Evolutionary conservation across 306 rosid species (phyloP), one percentile per base, ranked within the genome.

Genomic region (Rubus idaeus): DNA sequence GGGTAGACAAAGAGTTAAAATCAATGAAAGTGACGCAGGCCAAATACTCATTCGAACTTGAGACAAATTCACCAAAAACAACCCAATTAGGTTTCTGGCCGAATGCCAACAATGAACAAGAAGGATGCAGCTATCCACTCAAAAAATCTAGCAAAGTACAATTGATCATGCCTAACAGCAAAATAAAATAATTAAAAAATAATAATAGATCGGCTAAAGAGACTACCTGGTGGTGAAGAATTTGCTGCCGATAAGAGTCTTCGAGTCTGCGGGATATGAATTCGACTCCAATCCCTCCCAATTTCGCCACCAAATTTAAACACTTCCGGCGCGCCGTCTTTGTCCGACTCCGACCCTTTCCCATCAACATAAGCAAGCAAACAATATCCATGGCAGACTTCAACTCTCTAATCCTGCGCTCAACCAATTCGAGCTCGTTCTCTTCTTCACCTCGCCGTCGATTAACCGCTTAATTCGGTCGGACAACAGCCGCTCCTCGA

Each of bases 61-160:
- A 92, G 52, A 96, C 88, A 55, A 96, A 66, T 81, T 96, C 97
- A 51, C 91, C 78, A 23, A 96, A 96, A 71, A 96, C 99, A 30
- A 96, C 97, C 98, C 99, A 96, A 76, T 81, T 70, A n/a, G 99
- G 99, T 86, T 85, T 89, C 84, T 92, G 86, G 74, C 88, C 83
- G 78, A 89, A 96, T 42, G 92, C 83, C 50, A 78, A 90, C 83
- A 96, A 88, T 26, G 99, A 96, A 84, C 93, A 88, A 20, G 99
- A 88, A 50, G 99, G 99, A 81, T 96, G 99, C 5, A 96, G 91
- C 0, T 23, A 23, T 23, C 26, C 0, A 23, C 26, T 23, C 26
- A 23, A 23, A 23, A 23, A 23, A 23, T 23, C 26, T 23, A 23
- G 26, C 26, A 23, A 23, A 23, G 26, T 23, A 23, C 26, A 23